These are phyloP conservation scores for Aspergillus panamensis DNA, from an alignment of 495 filamentous ascomycete genomes.

Conservation along the genomic window DNA sequence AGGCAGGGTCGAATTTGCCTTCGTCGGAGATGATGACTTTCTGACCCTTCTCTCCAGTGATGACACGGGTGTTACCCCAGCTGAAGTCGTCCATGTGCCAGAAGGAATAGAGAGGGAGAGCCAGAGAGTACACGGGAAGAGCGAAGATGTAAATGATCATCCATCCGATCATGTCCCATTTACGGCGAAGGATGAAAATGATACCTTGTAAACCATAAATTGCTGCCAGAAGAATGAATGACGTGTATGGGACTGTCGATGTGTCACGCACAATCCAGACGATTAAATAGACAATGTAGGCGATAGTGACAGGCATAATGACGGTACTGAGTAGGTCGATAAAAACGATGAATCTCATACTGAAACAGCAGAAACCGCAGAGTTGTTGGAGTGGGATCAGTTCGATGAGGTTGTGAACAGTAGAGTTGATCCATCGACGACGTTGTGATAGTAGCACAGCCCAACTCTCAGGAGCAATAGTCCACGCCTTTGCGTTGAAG, in stretches of 20 bases:
- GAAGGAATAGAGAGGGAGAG: conserved; percentile 90
- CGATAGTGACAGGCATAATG: conserved; percentile 88
- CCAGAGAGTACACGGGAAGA: conserved; percentile 88
- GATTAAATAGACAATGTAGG: conserved; percentile 87
- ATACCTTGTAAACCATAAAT: conserved; percentile 96
- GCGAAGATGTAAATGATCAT: conserved; percentile 95
- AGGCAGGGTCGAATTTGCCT: conserved; percentile 92
- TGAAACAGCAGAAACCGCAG: conserved; percentile 99
- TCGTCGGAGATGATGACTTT: conserved; percentile 95
- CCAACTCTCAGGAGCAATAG: conserved; percentile 91
- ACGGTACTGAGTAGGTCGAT: conserved; percentile 88
- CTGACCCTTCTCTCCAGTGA: conserved; percentile 91
- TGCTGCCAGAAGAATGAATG: conserved; percentile 85
- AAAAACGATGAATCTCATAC: conserved; percentile 98
- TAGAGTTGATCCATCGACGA: conserved; percentile 99
- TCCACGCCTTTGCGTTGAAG: conserved; percentile 88
- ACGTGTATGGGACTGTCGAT: conserved; percentile 68
- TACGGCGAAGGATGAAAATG: conserved; percentile 91
- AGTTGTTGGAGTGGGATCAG: conserved; percentile 89
- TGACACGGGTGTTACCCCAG: conserved; percentile 95
- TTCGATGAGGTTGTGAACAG: conserved; percentile 95
- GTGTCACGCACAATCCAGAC: conserved; percentile 60
- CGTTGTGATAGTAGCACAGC: conserved; percentile 94
- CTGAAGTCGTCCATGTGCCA: conserved; percentile 99
- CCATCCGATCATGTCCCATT: conserved; percentile 99